These are phyloP conservation scores for Dionaea muscipula DNA, from an alignment of 179 eudicot species.

Conservation along the genomic window DNA sequence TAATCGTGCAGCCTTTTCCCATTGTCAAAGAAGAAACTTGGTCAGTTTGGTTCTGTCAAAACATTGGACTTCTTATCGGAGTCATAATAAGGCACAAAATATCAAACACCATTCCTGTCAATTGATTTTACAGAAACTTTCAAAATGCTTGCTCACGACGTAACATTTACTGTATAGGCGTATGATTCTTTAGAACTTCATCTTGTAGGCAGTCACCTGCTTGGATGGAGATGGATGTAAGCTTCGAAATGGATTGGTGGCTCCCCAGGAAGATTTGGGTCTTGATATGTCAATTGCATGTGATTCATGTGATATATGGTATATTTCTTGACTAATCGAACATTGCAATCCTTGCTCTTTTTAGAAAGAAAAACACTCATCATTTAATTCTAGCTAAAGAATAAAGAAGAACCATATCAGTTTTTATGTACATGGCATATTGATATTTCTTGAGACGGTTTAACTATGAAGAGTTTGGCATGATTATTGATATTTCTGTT, in stretches of 20 bases:
- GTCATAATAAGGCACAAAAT: too few relatives aligned
- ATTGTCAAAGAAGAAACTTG: too few relatives aligned
- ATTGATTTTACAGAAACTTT: too few relatives aligned
- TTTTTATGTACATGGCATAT: too few relatives aligned
- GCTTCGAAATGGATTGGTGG: conserved; percentile 48
- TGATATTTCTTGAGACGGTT: too few relatives aligned
- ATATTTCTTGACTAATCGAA: conserved; percentile 11
- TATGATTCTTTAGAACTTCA: conserved; percentile 20
- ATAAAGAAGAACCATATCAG: neutral
- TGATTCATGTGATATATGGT: conserved; percentile 93
- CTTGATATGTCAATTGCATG: conserved; percentile 91
- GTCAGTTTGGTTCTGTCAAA: too few relatives aligned
- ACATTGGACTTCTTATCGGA: too few relatives aligned
- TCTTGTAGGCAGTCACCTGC: conserved; percentile 92
- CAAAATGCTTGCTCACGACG: too few relatives aligned
- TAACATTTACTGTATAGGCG: neutral
- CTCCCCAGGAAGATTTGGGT: conserved; percentile 45
- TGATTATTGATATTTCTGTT: too few relatives aligned
- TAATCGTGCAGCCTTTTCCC: too few relatives aligned
- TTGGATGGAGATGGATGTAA: conserved; percentile 90
- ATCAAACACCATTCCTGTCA: too few relatives aligned
- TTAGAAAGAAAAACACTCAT: neutral
- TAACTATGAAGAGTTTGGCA: too few relatives aligned
- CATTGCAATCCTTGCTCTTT: neutral
- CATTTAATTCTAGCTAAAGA: neutral